Conservation (phyloP, 768 basidiomycete genomes). For the Leucosporidium creatinivorum region DNA sequence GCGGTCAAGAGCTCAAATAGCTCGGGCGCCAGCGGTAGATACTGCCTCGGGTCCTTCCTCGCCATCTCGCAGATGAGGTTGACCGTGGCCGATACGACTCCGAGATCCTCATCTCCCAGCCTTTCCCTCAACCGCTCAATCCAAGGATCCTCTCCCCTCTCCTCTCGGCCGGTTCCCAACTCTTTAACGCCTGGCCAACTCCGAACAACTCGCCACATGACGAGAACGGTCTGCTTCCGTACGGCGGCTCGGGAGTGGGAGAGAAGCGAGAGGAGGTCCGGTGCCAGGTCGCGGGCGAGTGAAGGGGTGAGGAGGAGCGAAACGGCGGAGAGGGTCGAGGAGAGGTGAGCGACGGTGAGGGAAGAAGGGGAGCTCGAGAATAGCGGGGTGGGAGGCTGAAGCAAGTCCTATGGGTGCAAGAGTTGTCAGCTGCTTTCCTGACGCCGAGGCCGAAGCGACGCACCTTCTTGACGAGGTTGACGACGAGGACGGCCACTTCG, state of each 20-base stretch:
- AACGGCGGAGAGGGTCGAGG: slow-evolving; percentile 40
- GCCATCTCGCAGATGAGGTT: slow-evolving; percentile 92
- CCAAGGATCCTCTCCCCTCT: slow-evolving; percentile 41
- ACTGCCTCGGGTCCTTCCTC: slow-evolving; percentile 67
- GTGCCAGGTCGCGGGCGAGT: slow-evolving; percentile 80
- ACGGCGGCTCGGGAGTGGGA: slow-evolving; percentile 83
- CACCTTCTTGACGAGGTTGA: slow-evolving; percentile 90
- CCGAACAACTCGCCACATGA: slow-evolving; percentile 67
- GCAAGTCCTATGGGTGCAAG: slow-evolving; percentile 54
- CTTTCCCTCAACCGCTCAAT: slow-evolving; percentile 37
- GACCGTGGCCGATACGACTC: slow-evolving; percentile 83
- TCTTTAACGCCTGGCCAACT: slow-evolving; percentile 73
- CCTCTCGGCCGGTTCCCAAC: slow-evolving; percentile 58
- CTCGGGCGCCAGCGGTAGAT: slow-evolving; percentile 79
- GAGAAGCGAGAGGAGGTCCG: slow-evolving; percentile 75
- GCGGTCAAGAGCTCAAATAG: slow-evolving; percentile 87
- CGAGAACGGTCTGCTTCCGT: slow-evolving; percentile 80
- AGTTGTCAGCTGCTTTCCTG: background rate
- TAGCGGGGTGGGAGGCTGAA: slow-evolving; percentile 15
- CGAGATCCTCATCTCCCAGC: slow-evolving; percentile 44
- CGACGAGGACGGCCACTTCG: slow-evolving; percentile 94
- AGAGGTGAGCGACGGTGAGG: slow-evolving; percentile 33
- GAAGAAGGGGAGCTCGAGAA: slow-evolving; percentile 23
- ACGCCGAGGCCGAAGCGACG: slow-evolving; percentile 31
- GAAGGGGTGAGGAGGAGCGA: slow-evolving; percentile 63